Base-by-base conservation (phyloP, 192 early-diverging fungal genomes). In the Linnemannia schmuckeri region DNA sequence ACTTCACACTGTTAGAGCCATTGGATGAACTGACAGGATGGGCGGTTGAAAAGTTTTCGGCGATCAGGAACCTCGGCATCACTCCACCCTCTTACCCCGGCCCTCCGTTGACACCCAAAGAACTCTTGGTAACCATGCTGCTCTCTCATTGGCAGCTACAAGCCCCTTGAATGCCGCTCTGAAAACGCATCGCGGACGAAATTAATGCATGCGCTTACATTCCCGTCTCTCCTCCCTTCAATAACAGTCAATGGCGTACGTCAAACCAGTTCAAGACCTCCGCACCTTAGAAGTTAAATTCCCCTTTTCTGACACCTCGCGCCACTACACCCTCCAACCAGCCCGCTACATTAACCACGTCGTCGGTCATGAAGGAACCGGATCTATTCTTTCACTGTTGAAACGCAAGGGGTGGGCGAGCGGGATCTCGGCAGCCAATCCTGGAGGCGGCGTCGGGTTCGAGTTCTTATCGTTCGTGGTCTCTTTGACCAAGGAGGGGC, bases 331-430 rank as follows among this genome's bases (percentile, higher is more conserved):
- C 38, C 47, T 80, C 6, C 90, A 95, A 87, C 96, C 97, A n/a
- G 82, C 89, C 3, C 76, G 88, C 22, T 98, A 98, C 88, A 75
- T 96, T 46, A 93, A 93, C 7, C 96, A 96, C 82, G 90, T 99
- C 54, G 91, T 98, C 79, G 96, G 96, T 4, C 96, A 97, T 83
- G 96, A 98, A 89, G 94, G 93, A 27, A 85, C 89, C 71, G 97
- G 97, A 0, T 97, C 97, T 17, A 90, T 97, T 33, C 88, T 97
- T 52, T 95, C 94, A 9, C 85, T 90, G 54, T 87, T 99, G 40
- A 98, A 97, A 78, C 89, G 92, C 74, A 93, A 93, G 77, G 96
- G 96, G 1, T 99, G 97, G 97, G 96, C 96, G 8, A 92, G 93
- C 40, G 85, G 79, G 42, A 75, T 98, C 20, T 91, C 89, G 24